Percentiles rank a stretch among this genome's conserved stretches.
Conservation (phyloP, 441 rosid species). For the Eruca vesicaria region DNA sequence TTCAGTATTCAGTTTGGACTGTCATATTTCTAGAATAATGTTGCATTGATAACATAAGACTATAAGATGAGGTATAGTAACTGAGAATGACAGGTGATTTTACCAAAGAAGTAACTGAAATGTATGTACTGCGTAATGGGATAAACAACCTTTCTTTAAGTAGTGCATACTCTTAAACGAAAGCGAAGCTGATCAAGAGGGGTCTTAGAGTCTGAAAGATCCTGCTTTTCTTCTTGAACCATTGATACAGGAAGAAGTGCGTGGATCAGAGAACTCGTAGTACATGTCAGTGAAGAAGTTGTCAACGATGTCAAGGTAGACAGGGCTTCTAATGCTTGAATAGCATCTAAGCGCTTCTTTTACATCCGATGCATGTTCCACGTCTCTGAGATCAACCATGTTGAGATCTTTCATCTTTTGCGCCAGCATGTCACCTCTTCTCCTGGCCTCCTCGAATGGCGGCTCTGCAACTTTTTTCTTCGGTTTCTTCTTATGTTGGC, state of each 20-base stretch:
- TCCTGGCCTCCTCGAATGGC: constrained; percentile 23
- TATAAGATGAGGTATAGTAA: neutral
- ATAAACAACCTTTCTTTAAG: neutral
- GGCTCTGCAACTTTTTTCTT: constrained; percentile 34
- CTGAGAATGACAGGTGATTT: neutral
- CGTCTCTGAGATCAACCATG: constrained; percentile 65
- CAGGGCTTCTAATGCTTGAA: constrained; percentile 78
- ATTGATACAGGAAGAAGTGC: constrained; percentile 33
- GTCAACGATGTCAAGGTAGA: constrained; percentile 79
- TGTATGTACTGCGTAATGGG: neutral
- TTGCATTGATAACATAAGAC: neutral
- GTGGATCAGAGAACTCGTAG: constrained; percentile 58
- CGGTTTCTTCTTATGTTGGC: constrained; percentile 28
- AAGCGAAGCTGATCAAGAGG: neutral
- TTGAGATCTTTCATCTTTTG: constrained; percentile 82
- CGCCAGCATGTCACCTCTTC: constrained; percentile 47
- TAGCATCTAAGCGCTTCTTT: constrained; percentile 87
- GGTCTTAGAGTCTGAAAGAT: constrained; percentile 46
- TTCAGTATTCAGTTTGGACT: neutral
- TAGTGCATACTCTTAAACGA: neutral
- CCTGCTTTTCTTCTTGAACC: constrained; percentile 38
- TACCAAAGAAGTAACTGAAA: constrained; percentile 3
- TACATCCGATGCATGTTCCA: constrained; percentile 74
- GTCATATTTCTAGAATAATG: neutral
- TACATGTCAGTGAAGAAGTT: constrained; percentile 74